A percentile compares a stretch with the other conserved stretches of the same genome.
phyloP scores from a whole-genome alignment of 495 filamentous ascomycete genomes.

The Penicillium mononematosum region DNA sequence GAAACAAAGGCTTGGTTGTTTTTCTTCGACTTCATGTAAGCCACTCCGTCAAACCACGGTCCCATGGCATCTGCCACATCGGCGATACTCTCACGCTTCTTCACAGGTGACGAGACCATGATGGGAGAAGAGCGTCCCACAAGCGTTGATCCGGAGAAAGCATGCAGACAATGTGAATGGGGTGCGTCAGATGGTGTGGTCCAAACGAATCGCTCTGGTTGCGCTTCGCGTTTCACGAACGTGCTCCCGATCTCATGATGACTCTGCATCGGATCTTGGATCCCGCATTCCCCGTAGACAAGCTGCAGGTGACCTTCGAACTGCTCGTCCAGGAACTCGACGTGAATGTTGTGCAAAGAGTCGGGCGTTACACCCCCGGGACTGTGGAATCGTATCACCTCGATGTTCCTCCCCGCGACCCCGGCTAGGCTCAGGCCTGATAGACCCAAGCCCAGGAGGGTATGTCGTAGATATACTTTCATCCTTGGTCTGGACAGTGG shows the following conservation, averaged over 20 bases:
- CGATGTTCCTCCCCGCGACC: slow-evolving; percentile 15
- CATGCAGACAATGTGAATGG: slow-evolving; percentile 33
- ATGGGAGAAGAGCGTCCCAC: slow-evolving; percentile 31
- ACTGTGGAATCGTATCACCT: slow-evolving; percentile 17
- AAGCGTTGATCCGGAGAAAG: slow-evolving; percentile 25
- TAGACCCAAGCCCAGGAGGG: slow-evolving; percentile 15
- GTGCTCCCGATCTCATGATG: slow-evolving; percentile 33
- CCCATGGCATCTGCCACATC: slow-evolving; percentile 54
- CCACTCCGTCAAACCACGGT: slow-evolving; percentile 70
- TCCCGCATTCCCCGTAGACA: slow-evolving; percentile 34
- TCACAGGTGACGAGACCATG: slow-evolving; percentile 16
- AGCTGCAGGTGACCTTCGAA: slow-evolving; percentile 32
- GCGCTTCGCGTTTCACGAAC: slow-evolving; percentile 28
- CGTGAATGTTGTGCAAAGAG: slow-evolving; percentile 36
- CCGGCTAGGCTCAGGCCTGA: slow-evolving; percentile 16
- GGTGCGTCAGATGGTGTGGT: slow-evolving; percentile 32
- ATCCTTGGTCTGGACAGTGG: neutral
- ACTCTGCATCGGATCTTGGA: slow-evolving; percentile 13
- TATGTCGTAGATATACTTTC: slow-evolving; percentile 10
- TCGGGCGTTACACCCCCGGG: slow-evolving; percentile 24
- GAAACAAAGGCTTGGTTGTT: slow-evolving; percentile 51
- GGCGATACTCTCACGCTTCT: slow-evolving; percentile 30
- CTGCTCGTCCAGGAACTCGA: slow-evolving; percentile 26
- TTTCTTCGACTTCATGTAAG: slow-evolving; percentile 56
- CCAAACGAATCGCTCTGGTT: slow-evolving; percentile 37